A percentile compares a stretch with the other conserved stretches of the same genome.
phyloP scores from a whole-genome alignment of 2,329 filamentous ascomycete genomes.

The Pseudopithomyces chartarum region DNA sequence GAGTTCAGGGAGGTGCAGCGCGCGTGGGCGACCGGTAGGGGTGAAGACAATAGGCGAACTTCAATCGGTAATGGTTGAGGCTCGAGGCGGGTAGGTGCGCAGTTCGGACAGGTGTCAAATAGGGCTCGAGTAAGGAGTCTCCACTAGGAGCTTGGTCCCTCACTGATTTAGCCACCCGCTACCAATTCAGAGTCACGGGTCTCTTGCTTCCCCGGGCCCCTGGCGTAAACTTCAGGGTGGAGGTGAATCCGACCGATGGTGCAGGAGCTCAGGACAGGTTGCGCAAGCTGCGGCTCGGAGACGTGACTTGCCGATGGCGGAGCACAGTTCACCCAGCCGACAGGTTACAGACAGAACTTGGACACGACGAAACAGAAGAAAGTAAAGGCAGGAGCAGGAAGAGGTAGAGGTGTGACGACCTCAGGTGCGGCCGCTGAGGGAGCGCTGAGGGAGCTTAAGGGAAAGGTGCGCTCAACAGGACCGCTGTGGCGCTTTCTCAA shows the following conservation, averaged over 20 bases:
- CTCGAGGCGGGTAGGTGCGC: not conserved
- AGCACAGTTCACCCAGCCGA: slow-evolving; percentile 11
- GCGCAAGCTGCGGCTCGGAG: slow-evolving; percentile 16
- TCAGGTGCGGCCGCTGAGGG: slow-evolving; percentile 1
- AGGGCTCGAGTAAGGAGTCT: not conserved
- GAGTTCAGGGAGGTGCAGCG: not conserved
- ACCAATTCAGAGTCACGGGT: not conserved
- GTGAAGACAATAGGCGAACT: not conserved
- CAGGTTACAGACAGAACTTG: not conserved
- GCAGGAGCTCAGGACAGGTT: slow-evolving; percentile 10
- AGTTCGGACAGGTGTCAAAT: not conserved
- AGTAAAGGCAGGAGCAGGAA: not conserved
- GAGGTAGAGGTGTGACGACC: not conserved
- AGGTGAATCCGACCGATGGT: not conserved
- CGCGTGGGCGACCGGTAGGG: not conserved
- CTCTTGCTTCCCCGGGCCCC: not conserved
- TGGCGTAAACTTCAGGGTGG: not conserved
- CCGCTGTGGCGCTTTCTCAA: slow-evolving; percentile 10
- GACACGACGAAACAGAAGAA: slow-evolving; percentile 10
- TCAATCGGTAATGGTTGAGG: not conserved
- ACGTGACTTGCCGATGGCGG: slow-evolving; percentile 21
- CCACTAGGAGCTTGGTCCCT: not conserved
- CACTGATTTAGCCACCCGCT: not conserved
- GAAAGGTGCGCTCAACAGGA: slow-evolving; percentile 21
- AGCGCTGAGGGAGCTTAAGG: too few relatives aligned